Evolutionary conservation across 164 flowering plant genomes (phyloP), one percentile per base, ranked within the genome.

Genomic region (Cinnamomum chago): DNA sequence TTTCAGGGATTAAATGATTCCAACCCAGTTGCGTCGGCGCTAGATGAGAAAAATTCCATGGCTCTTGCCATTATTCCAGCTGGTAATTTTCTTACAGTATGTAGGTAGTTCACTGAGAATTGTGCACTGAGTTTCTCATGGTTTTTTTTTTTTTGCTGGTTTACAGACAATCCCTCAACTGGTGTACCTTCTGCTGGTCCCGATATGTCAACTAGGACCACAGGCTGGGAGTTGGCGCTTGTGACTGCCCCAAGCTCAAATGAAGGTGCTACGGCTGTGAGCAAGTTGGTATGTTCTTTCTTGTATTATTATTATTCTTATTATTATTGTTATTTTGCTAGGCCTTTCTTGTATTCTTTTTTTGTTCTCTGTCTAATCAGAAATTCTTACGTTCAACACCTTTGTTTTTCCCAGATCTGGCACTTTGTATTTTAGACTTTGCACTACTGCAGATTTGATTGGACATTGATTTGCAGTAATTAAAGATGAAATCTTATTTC

Each of bases 151-250:
- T 3, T 62, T 68, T 35, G 30, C 74, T 72, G 52, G 73, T 81
- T 76, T 84, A 86, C 30, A 28, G 89, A 80, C 33, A 87, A 87
- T 69, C 85, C 81, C 68, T 83, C 86, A 77, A 67, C 47, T 72
- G 69, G 68, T 75, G 72, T 68, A 27, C 20, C 90, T 70, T 67
- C 89, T 58, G 70, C 85, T 75, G 83, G 73, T 76, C 77, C 79
- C 24, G 72, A 65, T 80, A 74, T 73, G 20, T 75, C 81, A 50
- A 88, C 83, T 82, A 92, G 89, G 78, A 73, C 89, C 27, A 82
- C 95, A 35, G 98, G 99, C 69, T 95, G 99, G 99, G 99, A 93
- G 78, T 81, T 93, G 77, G 98, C 92, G 67, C 95, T 93, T 77
- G 98, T 94, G 60, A 91, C 92, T 50, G 90, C 96, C 74, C 96